phyloP scores from a whole-genome alignment of 371 early-diverging fungal species.

The Saksenaea vasiformis region DNA sequence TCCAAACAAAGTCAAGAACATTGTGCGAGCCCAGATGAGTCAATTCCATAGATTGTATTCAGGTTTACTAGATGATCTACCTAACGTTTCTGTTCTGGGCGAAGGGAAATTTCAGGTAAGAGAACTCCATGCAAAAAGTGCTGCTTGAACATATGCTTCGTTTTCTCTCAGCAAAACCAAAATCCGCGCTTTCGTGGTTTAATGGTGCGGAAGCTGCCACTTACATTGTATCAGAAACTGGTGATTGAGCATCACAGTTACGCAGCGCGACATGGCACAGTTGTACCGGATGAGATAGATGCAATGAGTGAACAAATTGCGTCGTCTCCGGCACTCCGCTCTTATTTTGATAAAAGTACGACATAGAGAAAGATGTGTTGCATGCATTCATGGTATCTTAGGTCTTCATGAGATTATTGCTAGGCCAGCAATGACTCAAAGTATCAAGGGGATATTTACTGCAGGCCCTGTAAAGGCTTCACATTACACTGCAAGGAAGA shows the following conservation, averaged over 20 bases:
- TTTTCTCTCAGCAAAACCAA: constrained; percentile 47
- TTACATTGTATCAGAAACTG: constrained; percentile 47
- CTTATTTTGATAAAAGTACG: constrained; percentile 34
- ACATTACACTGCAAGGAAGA: constrained; percentile 70
- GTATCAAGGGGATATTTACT: constrained; percentile 85
- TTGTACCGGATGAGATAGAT: constrained; percentile 27
- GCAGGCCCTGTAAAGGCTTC: constrained; percentile 75
- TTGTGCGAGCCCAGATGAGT: constrained; percentile 77
- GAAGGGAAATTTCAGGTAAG: constrained; percentile 49
- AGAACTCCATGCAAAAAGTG: background rate
- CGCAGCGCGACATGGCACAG: constrained; percentile 14
- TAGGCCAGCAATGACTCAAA: constrained; percentile 85
- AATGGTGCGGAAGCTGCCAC: constrained; percentile 64
- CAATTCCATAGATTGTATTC: constrained; percentile 78
- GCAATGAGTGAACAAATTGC: constrained; percentile 35
- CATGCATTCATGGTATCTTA: background rate
- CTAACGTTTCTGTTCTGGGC: constrained; percentile 62
- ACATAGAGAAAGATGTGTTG: background rate
- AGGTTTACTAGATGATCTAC: constrained; percentile 73
- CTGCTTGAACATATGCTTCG: background rate
- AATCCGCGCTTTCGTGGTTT: constrained; percentile 51
- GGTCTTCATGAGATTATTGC: constrained; percentile 35
- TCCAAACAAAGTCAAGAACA: constrained; percentile 89
- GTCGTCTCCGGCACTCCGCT: constrained; percentile 26
- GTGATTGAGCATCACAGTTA: constrained; percentile 22